Base-by-base conservation (phyloP, 1,284 basidiomycete species). In the Leccinum pachyderme region DNA sequence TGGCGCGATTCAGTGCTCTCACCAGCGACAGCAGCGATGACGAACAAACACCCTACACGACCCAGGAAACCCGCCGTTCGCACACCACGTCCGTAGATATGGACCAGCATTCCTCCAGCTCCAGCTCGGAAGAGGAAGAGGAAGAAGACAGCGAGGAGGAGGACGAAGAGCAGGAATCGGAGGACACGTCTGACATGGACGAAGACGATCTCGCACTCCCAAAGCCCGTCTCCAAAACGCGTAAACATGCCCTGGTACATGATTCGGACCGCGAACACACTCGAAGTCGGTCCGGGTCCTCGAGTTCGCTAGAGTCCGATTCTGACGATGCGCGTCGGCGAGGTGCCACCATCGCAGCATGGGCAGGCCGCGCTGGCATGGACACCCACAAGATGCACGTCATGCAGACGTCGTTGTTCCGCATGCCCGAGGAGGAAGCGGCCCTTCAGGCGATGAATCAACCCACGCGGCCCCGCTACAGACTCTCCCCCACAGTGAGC, bases 331-430 rank as follows among this genome's bases (percentile, higher is more conserved):
- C 35, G 28, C 63, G 33, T 13, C 52, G 46, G 55, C 63, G 57
- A n/a, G 64, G 71, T 45, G 60, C 69, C 4, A 63, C 60, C 4
- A 60, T 73, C 18, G 77, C 80, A 54, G 81, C 87, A 39, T 87
- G 88, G 84, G 81, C 86, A 5, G 78, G 85, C 54, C 82, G 82
- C 51, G 71, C 89, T 33, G 88, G 89, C 5, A 75, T 92, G 12
- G 90, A 95, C 67, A 79, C 87, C 44, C 87, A 89, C 69, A 89
- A 87, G 70, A 82, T 95, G 76, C 88, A 92, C 63, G 90, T 94
- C 54, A 96, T 96, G 94, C 94, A 96, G 67, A 83, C 89, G 0
- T 88, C 90, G 25, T 76, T 95, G 54, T 97, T 96, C 66, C 80
- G 85, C 32, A 77, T 82, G 67, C 85, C 86, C 24, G 86, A 89